Conservation (phyloP, 1,284 basidiomycete genomes). For the Moniliophthora roreri region DNA sequence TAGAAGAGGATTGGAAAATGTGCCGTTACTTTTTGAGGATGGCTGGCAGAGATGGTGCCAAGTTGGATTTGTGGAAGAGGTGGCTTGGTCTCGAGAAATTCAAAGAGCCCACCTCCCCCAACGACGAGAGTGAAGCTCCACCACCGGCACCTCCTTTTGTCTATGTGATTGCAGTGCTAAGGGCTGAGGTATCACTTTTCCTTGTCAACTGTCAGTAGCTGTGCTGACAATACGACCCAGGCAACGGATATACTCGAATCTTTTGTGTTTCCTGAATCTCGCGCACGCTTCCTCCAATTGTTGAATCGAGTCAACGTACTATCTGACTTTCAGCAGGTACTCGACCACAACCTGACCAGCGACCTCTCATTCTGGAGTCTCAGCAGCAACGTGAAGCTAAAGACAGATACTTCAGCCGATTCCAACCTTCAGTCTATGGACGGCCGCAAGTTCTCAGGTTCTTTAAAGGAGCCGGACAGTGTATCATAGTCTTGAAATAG, state of each 20-base stretch:
- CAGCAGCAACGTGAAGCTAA: constrained; percentile 7
- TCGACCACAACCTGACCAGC: constrained; percentile 1
- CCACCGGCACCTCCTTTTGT: constrained; percentile 35
- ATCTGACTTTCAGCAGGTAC: neutral
- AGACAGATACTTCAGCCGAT: too few relatives aligned
- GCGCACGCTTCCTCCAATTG: constrained; percentile 11
- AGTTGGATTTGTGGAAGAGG: constrained; percentile 67
- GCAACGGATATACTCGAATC: constrained; percentile 3
- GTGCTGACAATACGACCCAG: neutral
- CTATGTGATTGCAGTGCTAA: constrained; percentile 50
- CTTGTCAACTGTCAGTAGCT: neutral
- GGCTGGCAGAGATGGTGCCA: constrained; percentile 63
- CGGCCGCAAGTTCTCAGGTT: too few relatives aligned
- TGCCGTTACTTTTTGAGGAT: constrained; percentile 51
- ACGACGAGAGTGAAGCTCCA: constrained; percentile 25
- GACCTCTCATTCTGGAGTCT: constrained; percentile 13
- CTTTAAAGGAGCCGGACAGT: too few relatives aligned
- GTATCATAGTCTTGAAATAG: too few relatives aligned
- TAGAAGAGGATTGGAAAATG: constrained; percentile 60
- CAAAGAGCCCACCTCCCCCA: constrained; percentile 29
- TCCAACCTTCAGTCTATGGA: too few relatives aligned
- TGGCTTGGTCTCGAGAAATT: constrained; percentile 48
- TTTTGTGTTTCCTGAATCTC: constrained; percentile 14
- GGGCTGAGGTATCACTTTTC: constrained; percentile 51
- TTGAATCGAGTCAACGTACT: constrained; percentile 9